Base-by-base conservation (phyloP, 805 yeast genomes). In the Yarrowia sp. region DNA sequence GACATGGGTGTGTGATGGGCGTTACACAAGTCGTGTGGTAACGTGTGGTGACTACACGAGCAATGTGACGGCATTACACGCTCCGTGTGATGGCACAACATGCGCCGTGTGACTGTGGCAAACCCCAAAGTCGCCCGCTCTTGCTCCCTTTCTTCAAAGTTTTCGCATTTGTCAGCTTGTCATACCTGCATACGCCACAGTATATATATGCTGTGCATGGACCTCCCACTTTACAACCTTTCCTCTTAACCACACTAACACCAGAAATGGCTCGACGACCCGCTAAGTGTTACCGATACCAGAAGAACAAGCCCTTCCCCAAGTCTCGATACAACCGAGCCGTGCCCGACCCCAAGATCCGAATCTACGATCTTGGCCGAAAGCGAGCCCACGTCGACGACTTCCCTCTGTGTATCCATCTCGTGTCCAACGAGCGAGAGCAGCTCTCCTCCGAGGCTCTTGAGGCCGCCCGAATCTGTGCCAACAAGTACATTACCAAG, bases 211-310 rank as follows among this genome's bases (percentile, higher is more conserved):
- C 27, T 24, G 7, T 24, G 7, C 27, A 24, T 8, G 7, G 27
- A 6, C 27, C 8, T 24, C 8, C 8, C 27, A 6, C 27, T 8
- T 6, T 8, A 24, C 27, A 5, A 24, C 27, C 8, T 14, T 3
- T 16, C 35, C 16, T 6, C 25, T 4, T 22, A 25, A 22, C 9
- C 25, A 0, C 19, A 49, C 53, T 58, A 65, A 64, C 65, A n/a
- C 69, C 79, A 85, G 89, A 87, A 80, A 93, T 93, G 98, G 97
- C 98, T 81, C 91, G 98, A 85, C 93, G 98, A 88, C 99, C 99
- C 82, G 99, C 99, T 87, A 90, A 98, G 88, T 94, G 99, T 86
- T 94, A 94, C 97, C 91, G 99, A 86, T 94, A 93, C 96, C 96
- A 97, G 89, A 94, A 94, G 90, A 94, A 94, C 96, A 94, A 94